Percentiles rank a stretch among this genome's conserved stretches.
These are phyloP conservation scores for Arthrobotrys musiformis DNA, from an alignment of 2,329 filamentous ascomycete species.

Conservation along the genomic window DNA sequence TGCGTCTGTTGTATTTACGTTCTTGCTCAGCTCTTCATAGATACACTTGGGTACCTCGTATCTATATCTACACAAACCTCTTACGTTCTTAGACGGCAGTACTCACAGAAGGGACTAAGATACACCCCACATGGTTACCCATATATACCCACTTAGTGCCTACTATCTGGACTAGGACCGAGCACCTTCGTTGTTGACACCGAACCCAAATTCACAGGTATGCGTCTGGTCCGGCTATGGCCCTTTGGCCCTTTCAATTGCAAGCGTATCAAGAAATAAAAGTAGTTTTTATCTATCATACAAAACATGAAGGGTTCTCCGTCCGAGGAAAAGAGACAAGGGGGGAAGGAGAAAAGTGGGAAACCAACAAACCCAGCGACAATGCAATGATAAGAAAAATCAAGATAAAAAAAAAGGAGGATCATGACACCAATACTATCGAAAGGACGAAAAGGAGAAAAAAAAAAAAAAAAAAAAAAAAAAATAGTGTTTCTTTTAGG, in stretches of 20 bases:
- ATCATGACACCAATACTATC: conserved; percentile 33
- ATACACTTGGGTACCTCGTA: too few species aligned
- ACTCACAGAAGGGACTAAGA: too few species aligned
- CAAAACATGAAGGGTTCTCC: conserved; percentile 31
- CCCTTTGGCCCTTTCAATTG: not conserved
- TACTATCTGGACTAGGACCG: too few species aligned
- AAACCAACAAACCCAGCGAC: conserved; percentile 11
- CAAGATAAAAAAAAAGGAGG: not conserved
- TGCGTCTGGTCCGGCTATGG: too few species aligned
- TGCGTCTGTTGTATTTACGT: conserved; percentile 29
- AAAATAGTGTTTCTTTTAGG: not conserved
- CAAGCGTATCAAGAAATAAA: not conserved
- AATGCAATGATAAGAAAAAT: conserved; percentile 2
- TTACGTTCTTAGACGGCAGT: too few species aligned
- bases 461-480: not conserved
- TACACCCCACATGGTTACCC: too few species aligned
- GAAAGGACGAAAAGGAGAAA: not conserved
- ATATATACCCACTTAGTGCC: too few species aligned
- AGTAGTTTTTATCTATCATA: conserved; percentile 45
- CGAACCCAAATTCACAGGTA: not conserved
- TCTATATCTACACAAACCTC: too few species aligned
- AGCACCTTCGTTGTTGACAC: too few species aligned
- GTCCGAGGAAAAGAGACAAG: not conserved
- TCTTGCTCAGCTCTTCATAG: too few species aligned
- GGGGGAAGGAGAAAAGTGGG: not conserved